Conservation (phyloP, 345 rosid genomes). For the Boechera retrofracta region DNA sequence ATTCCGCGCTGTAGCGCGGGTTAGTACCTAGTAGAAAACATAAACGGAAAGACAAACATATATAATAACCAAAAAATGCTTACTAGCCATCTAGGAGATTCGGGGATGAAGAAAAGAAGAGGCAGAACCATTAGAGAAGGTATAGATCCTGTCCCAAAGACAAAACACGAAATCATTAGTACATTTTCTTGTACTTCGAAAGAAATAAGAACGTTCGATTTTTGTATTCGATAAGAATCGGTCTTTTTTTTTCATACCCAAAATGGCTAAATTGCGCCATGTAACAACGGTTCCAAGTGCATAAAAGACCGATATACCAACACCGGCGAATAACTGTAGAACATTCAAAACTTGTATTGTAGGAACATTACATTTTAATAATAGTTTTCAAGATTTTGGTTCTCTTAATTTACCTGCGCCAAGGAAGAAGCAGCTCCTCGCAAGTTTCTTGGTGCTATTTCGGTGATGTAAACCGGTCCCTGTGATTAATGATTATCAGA, state of each 20-base stretch:
- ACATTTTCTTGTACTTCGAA: background rate
- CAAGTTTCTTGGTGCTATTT: conserved; percentile 39
- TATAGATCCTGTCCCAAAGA: conserved; percentile 33
- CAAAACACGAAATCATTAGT: conserved; percentile 13
- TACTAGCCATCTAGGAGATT: conserved; percentile 50
- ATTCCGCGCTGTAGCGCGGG: too few species aligned
- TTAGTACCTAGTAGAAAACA: too few species aligned
- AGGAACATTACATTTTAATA: background rate
- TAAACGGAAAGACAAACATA: background rate
- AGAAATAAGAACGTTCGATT: background rate
- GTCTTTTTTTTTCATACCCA: conserved; percentile 20
- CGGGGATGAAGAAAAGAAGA: conserved; percentile 46
- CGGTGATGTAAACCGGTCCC: conserved; percentile 47
- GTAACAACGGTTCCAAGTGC: conserved; percentile 35
- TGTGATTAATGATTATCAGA: background rate
- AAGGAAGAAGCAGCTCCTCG: conserved; percentile 45
- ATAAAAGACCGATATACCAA: conserved; percentile 41
- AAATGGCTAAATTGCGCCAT: conserved; percentile 46
- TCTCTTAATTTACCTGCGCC: conserved; percentile 30
- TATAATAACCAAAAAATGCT: background rate
- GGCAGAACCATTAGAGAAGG: conserved; percentile 37
- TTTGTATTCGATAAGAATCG: background rate
- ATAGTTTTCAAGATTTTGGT: conserved; percentile 16
- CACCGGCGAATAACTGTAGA: conserved; percentile 37
- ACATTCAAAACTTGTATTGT: background rate